These are phyloP conservation scores for Triadica sebifera DNA, from an alignment of 345 rosid genomes.

Conservation along the genomic window DNA sequence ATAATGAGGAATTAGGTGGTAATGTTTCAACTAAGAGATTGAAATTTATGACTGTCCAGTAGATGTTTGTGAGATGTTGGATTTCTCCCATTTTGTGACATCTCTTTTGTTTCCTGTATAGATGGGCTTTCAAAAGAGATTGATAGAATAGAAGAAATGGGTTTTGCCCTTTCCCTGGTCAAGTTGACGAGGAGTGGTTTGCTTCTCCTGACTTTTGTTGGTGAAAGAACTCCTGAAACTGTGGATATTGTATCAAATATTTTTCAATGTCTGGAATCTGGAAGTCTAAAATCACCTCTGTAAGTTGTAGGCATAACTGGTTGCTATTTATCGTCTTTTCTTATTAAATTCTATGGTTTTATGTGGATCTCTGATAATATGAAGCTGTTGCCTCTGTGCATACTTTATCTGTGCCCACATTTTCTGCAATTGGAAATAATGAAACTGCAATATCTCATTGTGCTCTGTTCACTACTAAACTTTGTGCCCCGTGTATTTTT, in stretches of 20 bases:
- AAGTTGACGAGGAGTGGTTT: constrained; percentile 83
- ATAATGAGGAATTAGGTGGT: constrained; percentile 40
- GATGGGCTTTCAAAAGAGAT: constrained; percentile 29
- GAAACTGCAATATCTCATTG: too few species aligned
- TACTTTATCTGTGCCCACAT: not conserved
- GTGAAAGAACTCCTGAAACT: constrained; percentile 41
- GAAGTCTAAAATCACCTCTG: constrained; percentile 59
- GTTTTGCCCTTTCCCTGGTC: constrained; percentile 66
- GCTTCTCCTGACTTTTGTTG: constrained; percentile 64
- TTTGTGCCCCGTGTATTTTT: too few species aligned
- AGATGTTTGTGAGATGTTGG: not conserved
- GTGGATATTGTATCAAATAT: constrained; percentile 47
- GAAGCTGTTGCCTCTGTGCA: not conserved
- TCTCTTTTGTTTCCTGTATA: constrained; percentile 19
- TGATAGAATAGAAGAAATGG: constrained; percentile 27
- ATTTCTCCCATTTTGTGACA: constrained; percentile 2
- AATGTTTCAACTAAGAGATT: constrained; percentile 14
- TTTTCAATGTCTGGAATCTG: constrained; percentile 52
- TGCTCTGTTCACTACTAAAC: too few species aligned
- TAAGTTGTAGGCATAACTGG: constrained; percentile 34
- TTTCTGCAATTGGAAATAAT: too few species aligned
- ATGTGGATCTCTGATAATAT: not conserved
- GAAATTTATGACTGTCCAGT: not conserved
- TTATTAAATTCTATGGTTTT: not conserved
- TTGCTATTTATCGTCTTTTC: not conserved